Conservation (phyloP, 345 rosid genomes). For the Eucalyptus coolabah region DNA sequence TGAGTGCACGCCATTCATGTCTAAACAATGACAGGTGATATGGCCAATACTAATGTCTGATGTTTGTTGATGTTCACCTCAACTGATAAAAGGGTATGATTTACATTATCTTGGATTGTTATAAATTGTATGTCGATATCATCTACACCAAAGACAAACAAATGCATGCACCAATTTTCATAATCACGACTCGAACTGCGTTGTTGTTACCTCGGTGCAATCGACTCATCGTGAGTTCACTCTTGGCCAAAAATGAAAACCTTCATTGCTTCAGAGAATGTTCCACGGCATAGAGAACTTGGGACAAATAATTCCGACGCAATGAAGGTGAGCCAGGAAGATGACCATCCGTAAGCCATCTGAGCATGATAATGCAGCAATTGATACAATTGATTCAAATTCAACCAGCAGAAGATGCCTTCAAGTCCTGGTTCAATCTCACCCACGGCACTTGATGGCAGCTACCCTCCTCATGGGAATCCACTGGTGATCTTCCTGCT, state of each 20-base stretch:
- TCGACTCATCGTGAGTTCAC: neutral
- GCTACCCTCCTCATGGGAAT: neutral
- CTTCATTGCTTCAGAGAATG: neutral
- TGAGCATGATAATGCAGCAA: neutral
- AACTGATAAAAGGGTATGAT: neutral
- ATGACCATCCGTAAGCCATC: neutral
- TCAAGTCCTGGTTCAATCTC: neutral
- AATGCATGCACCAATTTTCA: neutral
- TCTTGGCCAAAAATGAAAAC: neutral
- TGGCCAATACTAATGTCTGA: neutral
- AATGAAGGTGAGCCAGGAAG: neutral
- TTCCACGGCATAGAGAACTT: neutral
- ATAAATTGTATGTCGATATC: neutral
- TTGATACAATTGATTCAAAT: neutral
- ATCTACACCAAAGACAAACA: neutral
- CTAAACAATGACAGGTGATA: neutral
- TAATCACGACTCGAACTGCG: neutral
- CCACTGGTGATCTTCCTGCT: neutral
- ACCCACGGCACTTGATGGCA: neutral
- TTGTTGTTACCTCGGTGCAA: neutral
- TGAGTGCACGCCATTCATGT: neutral
- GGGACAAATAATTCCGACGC: neutral
- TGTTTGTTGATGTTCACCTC: neutral
- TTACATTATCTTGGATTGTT: neutral
- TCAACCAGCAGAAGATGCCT: neutral